These are phyloP conservation scores for Musa beccarii DNA, from an alignment of 176 grass and related monocot species.

Conservation along the genomic window DNA sequence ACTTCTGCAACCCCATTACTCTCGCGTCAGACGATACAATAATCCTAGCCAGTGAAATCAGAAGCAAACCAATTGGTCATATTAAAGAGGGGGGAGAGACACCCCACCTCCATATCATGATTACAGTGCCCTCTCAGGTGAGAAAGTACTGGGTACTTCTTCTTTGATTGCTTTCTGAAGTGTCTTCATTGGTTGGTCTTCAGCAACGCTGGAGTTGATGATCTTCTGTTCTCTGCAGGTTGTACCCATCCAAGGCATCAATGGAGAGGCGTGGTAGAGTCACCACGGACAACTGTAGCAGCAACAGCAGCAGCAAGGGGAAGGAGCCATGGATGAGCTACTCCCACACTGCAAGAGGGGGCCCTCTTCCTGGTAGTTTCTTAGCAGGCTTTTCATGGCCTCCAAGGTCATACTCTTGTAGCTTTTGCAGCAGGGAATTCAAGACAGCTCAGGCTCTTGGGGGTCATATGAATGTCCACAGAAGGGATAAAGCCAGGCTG, in stretches of 20 bases:
- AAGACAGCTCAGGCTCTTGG: constrained; percentile 40
- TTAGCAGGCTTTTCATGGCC: constrained; percentile 31
- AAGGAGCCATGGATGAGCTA: constrained; percentile 18
- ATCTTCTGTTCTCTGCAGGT: background rate
- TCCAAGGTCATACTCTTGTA: constrained; percentile 35
- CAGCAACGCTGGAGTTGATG: background rate
- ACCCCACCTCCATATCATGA: constrained; percentile 15
- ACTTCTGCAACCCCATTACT: constrained; percentile 20
- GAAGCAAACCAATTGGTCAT: background rate
- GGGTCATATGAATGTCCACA: constrained; percentile 44
- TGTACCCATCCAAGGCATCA: background rate
- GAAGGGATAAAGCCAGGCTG: constrained; percentile 34
- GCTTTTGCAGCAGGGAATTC: constrained; percentile 49
- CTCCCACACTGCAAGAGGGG: constrained; percentile 17
- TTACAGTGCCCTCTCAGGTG: constrained; percentile 37
- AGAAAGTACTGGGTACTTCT: constrained; percentile 25
- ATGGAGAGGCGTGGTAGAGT: constrained; percentile 28
- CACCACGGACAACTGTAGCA: constrained; percentile 2
- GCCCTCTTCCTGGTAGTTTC: constrained; percentile 5
- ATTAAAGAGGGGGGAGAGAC: constrained; percentile 9
- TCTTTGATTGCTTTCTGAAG: constrained; percentile 4
- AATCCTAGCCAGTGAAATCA: background rate
- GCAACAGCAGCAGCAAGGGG: background rate
- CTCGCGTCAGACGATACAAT: constrained; percentile 18
- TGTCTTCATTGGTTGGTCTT: no score